Percentiles rank a stretch among this genome's conserved stretches.
phyloP scores from a whole-genome alignment of 352 stramenopile genomes.

The Globisporangium apiculatum region DNA sequence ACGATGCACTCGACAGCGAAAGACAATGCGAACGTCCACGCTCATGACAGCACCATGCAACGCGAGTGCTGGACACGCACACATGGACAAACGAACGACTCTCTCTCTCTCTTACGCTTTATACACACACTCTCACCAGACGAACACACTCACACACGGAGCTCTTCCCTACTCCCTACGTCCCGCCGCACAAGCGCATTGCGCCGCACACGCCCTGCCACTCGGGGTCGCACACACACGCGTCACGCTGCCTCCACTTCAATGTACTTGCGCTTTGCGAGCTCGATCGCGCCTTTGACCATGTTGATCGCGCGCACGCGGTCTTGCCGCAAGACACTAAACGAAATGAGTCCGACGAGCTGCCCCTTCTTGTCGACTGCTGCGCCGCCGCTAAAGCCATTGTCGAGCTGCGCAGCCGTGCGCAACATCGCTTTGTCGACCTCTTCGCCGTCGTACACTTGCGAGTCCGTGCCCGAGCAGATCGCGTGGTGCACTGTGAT shows the following conservation, averaged over 20 bases:
- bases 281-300: slow-evolving; percentile 81
- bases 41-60: too few relatives aligned
- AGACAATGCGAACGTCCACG: too few relatives aligned
- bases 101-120: background rate
- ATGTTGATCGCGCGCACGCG: slow-evolving; percentile 86
- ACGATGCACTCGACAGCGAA: too few relatives aligned
- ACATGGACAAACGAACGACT: too few relatives aligned
- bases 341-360: slow-evolving; percentile 82
- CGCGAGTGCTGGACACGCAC: too few relatives aligned
- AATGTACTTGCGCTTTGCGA: slow-evolving; percentile 73
- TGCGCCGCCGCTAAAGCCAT: slow-evolving; percentile 78
- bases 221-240: background rate
- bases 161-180: background rate
- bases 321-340: slow-evolving; percentile 80
- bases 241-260: slow-evolving; percentile 22
- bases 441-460: slow-evolving; percentile 80
- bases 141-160: background rate
- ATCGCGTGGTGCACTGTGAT: slow-evolving; percentile 89
- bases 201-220: too few relatives aligned
- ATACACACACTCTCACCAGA: background rate
- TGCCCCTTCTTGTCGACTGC: slow-evolving; percentile 83
- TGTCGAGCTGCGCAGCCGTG: slow-evolving; percentile 79
- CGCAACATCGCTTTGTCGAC: slow-evolving; percentile 84
- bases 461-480: slow-evolving; percentile 82
- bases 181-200: background rate